phyloP scores from a whole-genome alignment of 345 rosid genomes.

The Durio zibethinus region DNA sequence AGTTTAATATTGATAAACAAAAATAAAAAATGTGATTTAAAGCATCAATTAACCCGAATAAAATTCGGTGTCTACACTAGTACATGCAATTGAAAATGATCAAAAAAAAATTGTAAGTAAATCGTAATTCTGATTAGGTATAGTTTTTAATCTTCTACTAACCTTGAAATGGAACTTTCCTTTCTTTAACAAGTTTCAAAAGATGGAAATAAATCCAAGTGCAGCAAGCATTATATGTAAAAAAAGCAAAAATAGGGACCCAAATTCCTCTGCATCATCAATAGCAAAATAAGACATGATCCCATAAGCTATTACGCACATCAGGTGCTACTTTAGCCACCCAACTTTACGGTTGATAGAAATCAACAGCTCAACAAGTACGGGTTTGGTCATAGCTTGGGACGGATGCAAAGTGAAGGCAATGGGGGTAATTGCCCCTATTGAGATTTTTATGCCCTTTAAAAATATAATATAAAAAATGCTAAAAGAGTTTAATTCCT shows the following conservation, averaged over 20 bases:
- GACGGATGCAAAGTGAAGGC: no score
- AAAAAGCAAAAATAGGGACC: constrained; percentile 13
- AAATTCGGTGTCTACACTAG: no score
- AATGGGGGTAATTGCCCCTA: no score
- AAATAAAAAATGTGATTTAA: no score
- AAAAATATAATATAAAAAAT: no score
- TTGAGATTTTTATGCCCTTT: no score
- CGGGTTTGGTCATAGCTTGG: not conserved
- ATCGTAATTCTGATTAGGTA: no score
- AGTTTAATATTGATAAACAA: no score
- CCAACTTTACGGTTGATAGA: not conserved
- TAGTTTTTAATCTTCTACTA: not conserved
- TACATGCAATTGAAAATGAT: no score
- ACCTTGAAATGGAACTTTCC: constrained; percentile 23
- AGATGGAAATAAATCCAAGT: constrained; percentile 18
- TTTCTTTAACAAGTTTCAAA: constrained; percentile 13
- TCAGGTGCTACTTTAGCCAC: not conserved
- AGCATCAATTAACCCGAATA: no score
- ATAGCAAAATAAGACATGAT: constrained; percentile 22
- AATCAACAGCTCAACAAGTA: constrained; percentile 2
- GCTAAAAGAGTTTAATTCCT: no score
- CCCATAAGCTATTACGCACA: constrained; percentile 27
- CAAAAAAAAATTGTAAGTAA: no score
- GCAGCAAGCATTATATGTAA: constrained; percentile 18
- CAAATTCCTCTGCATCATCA: constrained; percentile 24